Conservation (phyloP, 23 red algal species). For the Cyanidioschyzon merolae region DNA sequence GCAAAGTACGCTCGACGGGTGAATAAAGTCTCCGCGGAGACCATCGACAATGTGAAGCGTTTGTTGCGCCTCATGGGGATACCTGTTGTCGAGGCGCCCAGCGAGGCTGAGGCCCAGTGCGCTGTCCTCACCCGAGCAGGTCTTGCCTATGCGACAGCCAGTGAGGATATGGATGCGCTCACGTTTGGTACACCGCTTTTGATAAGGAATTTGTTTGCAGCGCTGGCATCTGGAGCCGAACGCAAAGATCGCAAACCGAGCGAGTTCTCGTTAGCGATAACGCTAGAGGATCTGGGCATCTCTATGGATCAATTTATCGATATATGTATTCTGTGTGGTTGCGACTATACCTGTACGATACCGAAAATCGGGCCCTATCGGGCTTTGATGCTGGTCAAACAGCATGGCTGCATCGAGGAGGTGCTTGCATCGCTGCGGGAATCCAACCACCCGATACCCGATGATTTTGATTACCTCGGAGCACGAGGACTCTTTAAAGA, state of each 20-base stretch:
- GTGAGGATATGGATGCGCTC: conserved; percentile 96
- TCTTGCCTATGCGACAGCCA: conserved; percentile 68
- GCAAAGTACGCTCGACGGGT: conserved; percentile 76
- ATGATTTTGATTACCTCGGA: conserved; percentile 42
- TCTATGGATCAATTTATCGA: conserved; percentile 83
- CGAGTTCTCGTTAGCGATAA: conserved; percentile 53
- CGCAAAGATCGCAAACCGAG: conserved; percentile 76
- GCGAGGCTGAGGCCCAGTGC: conserved; percentile 98
- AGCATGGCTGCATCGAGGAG: conserved; percentile 45
- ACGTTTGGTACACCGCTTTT: conserved; percentile 81
- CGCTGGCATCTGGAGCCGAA: conserved; percentile 35
- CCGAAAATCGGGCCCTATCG: conserved; percentile 64
- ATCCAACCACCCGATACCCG: conserved; percentile 44
- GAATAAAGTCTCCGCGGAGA: conserved; percentile 65
- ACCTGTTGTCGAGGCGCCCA: conserved; percentile 80
- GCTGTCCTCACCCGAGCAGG: conserved; percentile 57
- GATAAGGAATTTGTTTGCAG: conserved; percentile 66
- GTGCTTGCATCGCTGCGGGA: conserved; percentile 32
- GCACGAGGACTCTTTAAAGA: conserved; percentile 56
- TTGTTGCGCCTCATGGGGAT: conserved; percentile 77
- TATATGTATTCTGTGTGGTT: conserved; percentile 94
- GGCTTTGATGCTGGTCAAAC: conserved; percentile 59
- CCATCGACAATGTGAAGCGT: conserved; percentile 52
- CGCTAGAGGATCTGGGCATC: conserved; percentile 58
- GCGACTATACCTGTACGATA: conserved; percentile 85